phyloP scores from a whole-genome alignment of 2,329 filamentous ascomycete genomes.

The Ceratocystis variospora region DNA sequence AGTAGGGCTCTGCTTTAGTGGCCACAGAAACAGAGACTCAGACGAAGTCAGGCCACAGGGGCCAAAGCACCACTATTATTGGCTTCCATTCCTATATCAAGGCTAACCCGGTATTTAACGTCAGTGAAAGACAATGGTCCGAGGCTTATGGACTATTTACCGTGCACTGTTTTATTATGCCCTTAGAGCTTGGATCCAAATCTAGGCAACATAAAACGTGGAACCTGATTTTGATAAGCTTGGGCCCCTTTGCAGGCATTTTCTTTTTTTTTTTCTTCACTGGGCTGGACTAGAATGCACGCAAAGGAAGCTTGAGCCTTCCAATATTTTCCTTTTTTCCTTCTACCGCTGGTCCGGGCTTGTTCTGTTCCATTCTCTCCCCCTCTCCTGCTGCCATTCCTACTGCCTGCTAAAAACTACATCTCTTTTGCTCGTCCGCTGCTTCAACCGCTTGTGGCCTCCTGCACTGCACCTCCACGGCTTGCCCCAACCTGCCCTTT shows the following conservation, averaged over 20 bases:
- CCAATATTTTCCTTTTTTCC: background rate
- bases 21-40: background rate
- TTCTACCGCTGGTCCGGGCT: background rate
- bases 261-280: background rate
- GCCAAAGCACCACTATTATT: background rate
- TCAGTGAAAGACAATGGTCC: background rate
- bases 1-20: background rate
- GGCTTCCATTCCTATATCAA: too few species aligned
- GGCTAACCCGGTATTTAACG: too few species aligned
- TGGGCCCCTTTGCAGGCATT: background rate
- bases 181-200: background rate
- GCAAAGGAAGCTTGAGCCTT: background rate
- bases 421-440: background rate
- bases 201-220: background rate
- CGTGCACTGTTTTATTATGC: background rate
- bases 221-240: slow-evolving; percentile 1
- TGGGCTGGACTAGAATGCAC: background rate
- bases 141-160: background rate
- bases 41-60: background rate
- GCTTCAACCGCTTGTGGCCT: background rate
- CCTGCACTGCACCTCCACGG: background rate
- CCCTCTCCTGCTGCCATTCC: background rate
- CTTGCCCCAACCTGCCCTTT: background rate
- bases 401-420: background rate
- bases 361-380: background rate